These are phyloP conservation scores for Phytophthora kernoviae DNA, from an alignment of 352 stramenopile species.

Conservation along the genomic window DNA sequence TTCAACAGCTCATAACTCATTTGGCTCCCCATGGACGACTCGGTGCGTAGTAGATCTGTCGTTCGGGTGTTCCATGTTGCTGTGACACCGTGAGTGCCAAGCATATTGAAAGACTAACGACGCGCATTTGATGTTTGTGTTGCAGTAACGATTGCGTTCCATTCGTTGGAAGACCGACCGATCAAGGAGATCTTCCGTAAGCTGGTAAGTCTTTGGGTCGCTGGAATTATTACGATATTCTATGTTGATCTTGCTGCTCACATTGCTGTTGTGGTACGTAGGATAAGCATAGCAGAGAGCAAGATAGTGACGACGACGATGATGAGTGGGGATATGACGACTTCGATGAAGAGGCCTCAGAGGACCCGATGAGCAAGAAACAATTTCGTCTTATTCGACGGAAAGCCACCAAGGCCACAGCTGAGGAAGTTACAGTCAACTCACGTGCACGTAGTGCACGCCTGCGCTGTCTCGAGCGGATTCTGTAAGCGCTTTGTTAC, in stretches of 20 bases:
- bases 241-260: conserved; percentile 1
- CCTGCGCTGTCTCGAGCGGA: conserved; percentile 73
- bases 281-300: conserved; percentile 41
- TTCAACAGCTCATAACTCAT: conserved; percentile 57
- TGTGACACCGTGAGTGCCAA: neutral
- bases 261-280: conserved; percentile 14
- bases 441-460: conserved; percentile 71
- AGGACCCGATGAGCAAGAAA: conserved; percentile 41
- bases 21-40: conserved; percentile 63
- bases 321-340: conserved; percentile 30
- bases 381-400: conserved; percentile 65
- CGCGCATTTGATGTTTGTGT: conserved; percentile 1
- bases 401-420: conserved; percentile 71
- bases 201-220: conserved; percentile 54
- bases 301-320: conserved; percentile 26
- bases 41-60: conserved; percentile 25
- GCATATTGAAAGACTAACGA: conserved; percentile 7
- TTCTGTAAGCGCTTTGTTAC: conserved; percentile 20
- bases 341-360: conserved; percentile 13
- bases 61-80: neutral
- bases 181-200: conserved; percentile 82
- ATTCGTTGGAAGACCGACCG: conserved; percentile 82
- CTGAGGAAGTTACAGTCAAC: conserved; percentile 69
- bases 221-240: too few relatives aligned
- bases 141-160: conserved; percentile 80